These are phyloP conservation scores for Boletus huronensis DNA, from an alignment of 768 basidiomycete species.

Conservation along the genomic window DNA sequence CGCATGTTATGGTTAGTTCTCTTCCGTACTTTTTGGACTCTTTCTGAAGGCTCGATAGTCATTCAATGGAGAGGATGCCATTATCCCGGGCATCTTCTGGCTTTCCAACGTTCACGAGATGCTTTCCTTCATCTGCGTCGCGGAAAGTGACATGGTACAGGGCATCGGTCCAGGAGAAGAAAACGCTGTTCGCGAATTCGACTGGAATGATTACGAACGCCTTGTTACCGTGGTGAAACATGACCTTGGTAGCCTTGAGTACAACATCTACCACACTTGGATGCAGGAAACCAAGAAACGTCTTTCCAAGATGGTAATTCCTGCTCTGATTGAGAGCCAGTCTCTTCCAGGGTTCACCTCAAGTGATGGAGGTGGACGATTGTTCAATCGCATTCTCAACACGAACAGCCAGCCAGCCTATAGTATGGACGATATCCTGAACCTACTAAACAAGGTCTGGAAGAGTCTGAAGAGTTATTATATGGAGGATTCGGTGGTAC, in stretches of 20 bases:
- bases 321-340: conserved; percentile 97
- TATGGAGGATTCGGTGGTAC: conserved; percentile 95
- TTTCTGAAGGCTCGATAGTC: conserved; percentile 45
- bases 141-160: conserved; percentile 98
- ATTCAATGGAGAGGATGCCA: conserved; percentile 90
- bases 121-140: conserved; percentile 97
- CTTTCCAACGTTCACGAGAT: conserved; percentile 99
- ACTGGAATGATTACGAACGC: conserved; percentile 96
- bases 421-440: conserved; percentile 97
- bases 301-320: conserved; percentile 95
- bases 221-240: conserved; percentile 98
- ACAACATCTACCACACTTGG: conserved; percentile 99
- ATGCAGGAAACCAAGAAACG: conserved; percentile 98
- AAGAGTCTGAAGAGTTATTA: conserved; percentile 98
- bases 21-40: neutral
- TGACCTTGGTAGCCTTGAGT: conserved; percentile 96
- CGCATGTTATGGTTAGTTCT: conserved; percentile 89
- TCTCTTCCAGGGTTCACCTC: conserved; percentile 97
- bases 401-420: conserved; percentile 85
- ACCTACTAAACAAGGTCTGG: conserved; percentile 96
- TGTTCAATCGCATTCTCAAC: conserved; percentile 91
- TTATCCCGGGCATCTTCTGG: conserved; percentile 98
- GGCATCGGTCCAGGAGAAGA: conserved; percentile 97
- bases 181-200: conserved; percentile 85
- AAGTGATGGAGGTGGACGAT: conserved; percentile 85